Evolutionary conservation across 371 early-diverging fungal genomes (phyloP).

Genomic region (Apophysomyces elegans): DNA sequence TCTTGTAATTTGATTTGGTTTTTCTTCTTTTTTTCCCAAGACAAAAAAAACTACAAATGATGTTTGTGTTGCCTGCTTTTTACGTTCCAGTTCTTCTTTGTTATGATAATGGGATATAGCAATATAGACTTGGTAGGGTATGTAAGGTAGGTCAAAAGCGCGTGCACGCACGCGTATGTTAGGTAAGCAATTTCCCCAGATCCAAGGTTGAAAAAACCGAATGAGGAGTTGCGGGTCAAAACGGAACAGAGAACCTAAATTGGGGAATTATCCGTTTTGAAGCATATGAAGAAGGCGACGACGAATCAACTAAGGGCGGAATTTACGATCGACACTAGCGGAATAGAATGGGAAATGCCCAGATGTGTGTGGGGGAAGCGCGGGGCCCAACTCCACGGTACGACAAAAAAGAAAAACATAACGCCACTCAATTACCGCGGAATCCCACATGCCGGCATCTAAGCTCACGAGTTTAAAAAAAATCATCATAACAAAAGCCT

Average conservation of each 20-base stretch:
- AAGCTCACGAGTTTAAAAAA: slow-evolving; percentile 11
- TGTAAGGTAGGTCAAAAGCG: not conserved
- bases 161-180: not conserved
- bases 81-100: too few species aligned
- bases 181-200: slow-evolving; percentile 6
- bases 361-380: slow-evolving; percentile 12
- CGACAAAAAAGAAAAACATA: slow-evolving; percentile 10
- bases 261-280: slow-evolving; percentile 8
- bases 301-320: not conserved
- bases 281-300: not conserved
- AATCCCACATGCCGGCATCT: slow-evolving; percentile 13
- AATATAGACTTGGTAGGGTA: too few species aligned
- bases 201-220: not conserved
- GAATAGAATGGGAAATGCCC: slow-evolving; percentile 12
- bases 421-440: slow-evolving; percentile 15
- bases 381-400: slow-evolving; percentile 9
- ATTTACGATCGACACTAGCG: slow-evolving; percentile 1
- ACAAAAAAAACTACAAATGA: too few species aligned
- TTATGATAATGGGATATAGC: too few species aligned
- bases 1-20: too few species aligned
- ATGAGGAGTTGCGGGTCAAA: slow-evolving; percentile 7
- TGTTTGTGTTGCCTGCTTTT: too few species aligned
- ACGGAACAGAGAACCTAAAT: slow-evolving; percentile 17
- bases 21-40: too few species aligned
- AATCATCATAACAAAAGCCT: slow-evolving; percentile 6